Base-by-base conservation (phyloP, 331 rosid genomes). In the Spiraea crenata region DNA sequence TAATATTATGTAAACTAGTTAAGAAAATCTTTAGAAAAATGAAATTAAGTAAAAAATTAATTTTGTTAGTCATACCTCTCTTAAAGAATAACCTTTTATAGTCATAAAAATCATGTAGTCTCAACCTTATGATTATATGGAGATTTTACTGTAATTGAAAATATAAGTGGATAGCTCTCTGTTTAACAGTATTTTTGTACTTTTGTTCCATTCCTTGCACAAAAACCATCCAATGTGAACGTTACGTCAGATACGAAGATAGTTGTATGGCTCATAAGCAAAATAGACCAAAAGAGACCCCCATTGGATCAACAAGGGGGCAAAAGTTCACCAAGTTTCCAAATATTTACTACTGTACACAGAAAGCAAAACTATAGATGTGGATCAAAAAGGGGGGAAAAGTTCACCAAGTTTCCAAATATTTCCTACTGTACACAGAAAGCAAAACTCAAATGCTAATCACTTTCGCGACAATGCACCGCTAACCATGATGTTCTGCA, bases 401-500 rank as follows among this genome's bases (percentile, higher is more conserved):
- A 8, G 4, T 38, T 8, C 42, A 7, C n/a, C n/a, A 13, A 49
- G 19, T 49, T 15, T 13, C 54, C 54, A 49, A 49, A 25, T 25
- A 25, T 14, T 13, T 49, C 5, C 15, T 4, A 49, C 7, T 42
- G n/a, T 13, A 48, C 11, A 1, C 46, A 44, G 57, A 67, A 20
- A 34, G 2, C n/a, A 52, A 69, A 69, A 66, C 37, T 57, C 51
- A 44, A 66, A 48, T 9, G 1, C 25, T n/a, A 3, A 31, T n/a
- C 57, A 39, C 16, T 39, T 25, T 19, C 9, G 57, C 54, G 3
- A 39, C 38, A 62, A 46, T 47, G 56, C 6, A 9, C 49, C 31
- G 61, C 57, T 85, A 82, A 61, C 9, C 49, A 45, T 39, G 73
- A 31, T 11, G 57, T 55, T 81, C 69, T 59, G 76, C 52, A 14